Percentiles rank a stretch among this genome's conserved stretches.
phyloP scores from a whole-genome alignment of 441 rosid species.

The Populus hybrid region DNA sequence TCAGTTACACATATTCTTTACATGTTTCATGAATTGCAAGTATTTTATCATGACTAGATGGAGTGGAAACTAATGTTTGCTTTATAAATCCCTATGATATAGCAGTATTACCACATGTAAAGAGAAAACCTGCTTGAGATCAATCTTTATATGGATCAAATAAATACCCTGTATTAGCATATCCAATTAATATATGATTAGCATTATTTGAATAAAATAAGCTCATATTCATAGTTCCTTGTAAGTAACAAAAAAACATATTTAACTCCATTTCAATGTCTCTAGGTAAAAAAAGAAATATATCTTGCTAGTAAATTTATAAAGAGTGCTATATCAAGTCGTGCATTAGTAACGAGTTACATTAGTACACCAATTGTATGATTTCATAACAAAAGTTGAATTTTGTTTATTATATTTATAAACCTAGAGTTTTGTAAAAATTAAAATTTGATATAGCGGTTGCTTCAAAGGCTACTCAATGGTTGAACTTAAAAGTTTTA shows the following conservation, averaged over 20 bases:
- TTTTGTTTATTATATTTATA: neutral
- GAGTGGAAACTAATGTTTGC: neutral
- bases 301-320: too few species aligned
- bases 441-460: too few species aligned
- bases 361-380: too few species aligned
- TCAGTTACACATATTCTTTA: constrained; percentile 9
- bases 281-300: too few species aligned
- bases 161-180: neutral
- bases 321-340: too few species aligned
- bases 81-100: neutral
- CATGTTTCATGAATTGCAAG: constrained; percentile 6
- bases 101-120: neutral
- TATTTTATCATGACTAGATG: constrained; percentile 7
- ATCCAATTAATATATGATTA: neutral
- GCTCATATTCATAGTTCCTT: neutral
- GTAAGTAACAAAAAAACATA: neutral
- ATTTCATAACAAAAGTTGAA: too few species aligned
- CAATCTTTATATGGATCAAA: neutral
- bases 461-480: too few species aligned
- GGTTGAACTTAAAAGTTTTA: too few species aligned
- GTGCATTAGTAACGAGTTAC: too few species aligned
- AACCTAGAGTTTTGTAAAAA: too few species aligned
- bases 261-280: neutral
- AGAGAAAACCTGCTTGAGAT: neutral
- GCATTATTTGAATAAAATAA: neutral